Conservation (phyloP, 2,329 filamentous ascomycete genomes). For the Cordyceps fumosorosea region DNA sequence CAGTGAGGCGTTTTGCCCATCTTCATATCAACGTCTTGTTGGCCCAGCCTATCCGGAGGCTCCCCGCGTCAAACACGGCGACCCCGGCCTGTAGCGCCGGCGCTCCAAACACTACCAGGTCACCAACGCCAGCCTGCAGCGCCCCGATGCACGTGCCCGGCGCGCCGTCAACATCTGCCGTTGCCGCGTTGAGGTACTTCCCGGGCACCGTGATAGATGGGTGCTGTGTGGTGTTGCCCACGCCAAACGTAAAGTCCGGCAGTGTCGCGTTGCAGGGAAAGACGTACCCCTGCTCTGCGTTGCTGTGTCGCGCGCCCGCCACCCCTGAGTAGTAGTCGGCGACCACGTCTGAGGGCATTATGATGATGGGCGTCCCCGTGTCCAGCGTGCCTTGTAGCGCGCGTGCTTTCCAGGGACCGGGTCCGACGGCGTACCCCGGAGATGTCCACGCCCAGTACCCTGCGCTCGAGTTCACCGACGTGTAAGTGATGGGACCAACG, state of each 20-base stretch:
- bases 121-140: background rate
- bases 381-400: slow-evolving; percentile 47
- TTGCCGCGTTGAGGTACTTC: background rate
- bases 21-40: slow-evolving; percentile 8
- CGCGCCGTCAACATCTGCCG: background rate
- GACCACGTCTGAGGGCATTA: slow-evolving; percentile 47
- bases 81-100: slow-evolving; percentile 4
- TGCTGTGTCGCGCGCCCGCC: background rate
- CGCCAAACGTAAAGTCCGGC: slow-evolving; percentile 38
- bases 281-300: slow-evolving; percentile 22
- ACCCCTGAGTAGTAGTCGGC: slow-evolving; percentile 37
- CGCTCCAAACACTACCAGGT: slow-evolving; percentile 10
- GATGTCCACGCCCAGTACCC: slow-evolving; percentile 54
- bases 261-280: slow-evolving; percentile 38
- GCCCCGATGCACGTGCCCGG: slow-evolving; percentile 1
- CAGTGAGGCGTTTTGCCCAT: background rate
- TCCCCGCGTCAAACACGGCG: slow-evolving; percentile 7
- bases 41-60: slow-evolving; percentile 4
- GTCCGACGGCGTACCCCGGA: slow-evolving; percentile 19
- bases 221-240: slow-evolving; percentile 35
- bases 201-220: slow-evolving; percentile 1
- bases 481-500: slow-evolving; percentile 54
- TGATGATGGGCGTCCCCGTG: slow-evolving; percentile 56
- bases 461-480: slow-evolving; percentile 49
- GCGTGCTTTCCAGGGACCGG: slow-evolving; percentile 16